phyloP scores from a whole-genome alignment of 768 basidiomycete species.

The Suillus plorans region DNA sequence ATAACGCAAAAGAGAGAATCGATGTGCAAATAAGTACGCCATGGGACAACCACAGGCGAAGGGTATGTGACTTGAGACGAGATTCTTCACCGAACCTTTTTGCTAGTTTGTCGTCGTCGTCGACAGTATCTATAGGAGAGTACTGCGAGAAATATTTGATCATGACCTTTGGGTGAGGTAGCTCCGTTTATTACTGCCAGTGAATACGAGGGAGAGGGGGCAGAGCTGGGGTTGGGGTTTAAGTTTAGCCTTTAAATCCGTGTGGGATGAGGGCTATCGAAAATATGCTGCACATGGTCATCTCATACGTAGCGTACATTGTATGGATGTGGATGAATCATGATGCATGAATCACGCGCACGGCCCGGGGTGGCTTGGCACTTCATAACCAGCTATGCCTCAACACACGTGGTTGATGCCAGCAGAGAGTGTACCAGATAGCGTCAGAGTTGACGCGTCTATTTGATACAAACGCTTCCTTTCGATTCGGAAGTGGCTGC shows the following conservation, averaged over 20 bases:
- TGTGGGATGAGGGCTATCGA: background rate
- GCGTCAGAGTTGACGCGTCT: no score
- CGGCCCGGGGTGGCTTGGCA: no score
- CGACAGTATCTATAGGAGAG: background rate
- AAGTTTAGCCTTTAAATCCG: background rate
- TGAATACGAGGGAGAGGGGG: background rate
- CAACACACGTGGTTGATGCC: no score
- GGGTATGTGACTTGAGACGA: background rate
- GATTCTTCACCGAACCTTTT: background rate
- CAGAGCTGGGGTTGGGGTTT: no score
- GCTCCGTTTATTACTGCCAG: background rate
- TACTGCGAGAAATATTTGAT: background rate
- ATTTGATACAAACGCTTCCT: no score
- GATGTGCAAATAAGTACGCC: background rate
- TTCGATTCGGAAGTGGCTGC: no score
- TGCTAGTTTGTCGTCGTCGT: background rate
- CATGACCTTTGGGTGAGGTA: background rate
- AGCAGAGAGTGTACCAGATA: no score
- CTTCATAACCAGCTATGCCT: no score
- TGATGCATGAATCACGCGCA: no score
- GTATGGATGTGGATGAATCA: background rate
- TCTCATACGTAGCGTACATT: background rate
- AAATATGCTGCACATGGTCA: background rate
- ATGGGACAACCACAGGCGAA: slow-evolving; percentile 7
- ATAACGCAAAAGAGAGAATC: slow-evolving; percentile 10